These are phyloP conservation scores for Priceomyces melissophilus DNA, from an alignment of 805 yeast genomes.

Conservation along the genomic window DNA sequence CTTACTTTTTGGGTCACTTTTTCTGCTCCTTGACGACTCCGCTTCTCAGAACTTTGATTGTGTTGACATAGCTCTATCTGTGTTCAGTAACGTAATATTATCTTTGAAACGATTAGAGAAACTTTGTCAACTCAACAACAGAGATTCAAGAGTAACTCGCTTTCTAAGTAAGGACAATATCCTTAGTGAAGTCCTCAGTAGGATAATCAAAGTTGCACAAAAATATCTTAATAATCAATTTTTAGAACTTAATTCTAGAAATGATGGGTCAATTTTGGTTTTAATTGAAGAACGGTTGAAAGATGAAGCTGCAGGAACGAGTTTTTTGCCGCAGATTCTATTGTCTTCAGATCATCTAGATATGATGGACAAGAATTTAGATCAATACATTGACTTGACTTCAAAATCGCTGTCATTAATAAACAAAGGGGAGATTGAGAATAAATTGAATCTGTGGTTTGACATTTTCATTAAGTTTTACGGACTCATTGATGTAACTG, in stretches of 20 bases:
- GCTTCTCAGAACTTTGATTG: not conserved
- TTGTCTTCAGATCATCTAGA: slow-evolving; percentile 20
- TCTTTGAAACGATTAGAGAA: slow-evolving; percentile 22
- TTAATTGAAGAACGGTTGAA: not conserved
- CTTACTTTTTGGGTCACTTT: slow-evolving; percentile 3
- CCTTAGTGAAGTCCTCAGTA: slow-evolving; percentile 5
- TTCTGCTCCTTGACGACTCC: not conserved
- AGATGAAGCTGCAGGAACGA: not conserved
- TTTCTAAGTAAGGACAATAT: not conserved
- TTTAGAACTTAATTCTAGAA: not conserved
- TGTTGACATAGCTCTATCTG: slow-evolving; percentile 2
- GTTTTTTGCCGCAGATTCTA: slow-evolving; percentile 2
- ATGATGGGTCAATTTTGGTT: not conserved
- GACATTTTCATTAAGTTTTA: slow-evolving; percentile 6
- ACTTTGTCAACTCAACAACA: slow-evolving; percentile 13
- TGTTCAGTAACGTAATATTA: slow-evolving; percentile 25
- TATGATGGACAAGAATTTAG: slow-evolving; percentile 26
- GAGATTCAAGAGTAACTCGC: slow-evolving; percentile 8
- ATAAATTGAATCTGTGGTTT: slow-evolving; percentile 15
- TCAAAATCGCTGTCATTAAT: slow-evolving; percentile 8
- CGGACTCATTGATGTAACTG: slow-evolving; percentile 1
- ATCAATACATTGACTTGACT: slow-evolving; percentile 20
- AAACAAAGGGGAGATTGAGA: slow-evolving; percentile 4
- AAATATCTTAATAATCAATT: slow-evolving; percentile 8
- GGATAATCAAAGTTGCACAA: slow-evolving; percentile 7